Base-by-base conservation (phyloP, 441 rosid species). In the Populus tomentosa region DNA sequence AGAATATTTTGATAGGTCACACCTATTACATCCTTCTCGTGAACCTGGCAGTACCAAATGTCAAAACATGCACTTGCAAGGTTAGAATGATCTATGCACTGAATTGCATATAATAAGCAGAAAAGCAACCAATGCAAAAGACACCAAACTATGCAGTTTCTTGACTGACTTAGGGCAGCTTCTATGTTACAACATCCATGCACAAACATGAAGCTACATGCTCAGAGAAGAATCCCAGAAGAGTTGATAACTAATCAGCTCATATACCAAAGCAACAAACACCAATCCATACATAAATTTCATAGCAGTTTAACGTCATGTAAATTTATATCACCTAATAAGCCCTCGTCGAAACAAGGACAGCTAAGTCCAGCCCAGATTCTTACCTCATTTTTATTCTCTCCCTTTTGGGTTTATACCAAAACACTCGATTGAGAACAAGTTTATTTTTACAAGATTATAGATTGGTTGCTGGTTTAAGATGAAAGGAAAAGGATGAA, bases 1-100 rank as follows among this genome's bases (percentile, higher is more conserved):
- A 92, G 80, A 21, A 94, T 92, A 78, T 94, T 94, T 84, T 93
- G 98, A 81, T 87, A 98, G 61, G 97, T 84, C 7, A 88, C 86
- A 11, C 98, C 97, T 3, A 89, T 91, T 67, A 87, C 98, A 81
- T 93, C 93, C 85, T 94, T 89, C 70, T 96, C 98, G 75, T 96
- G 99, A 53, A 92, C 98, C 98, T 96, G 89, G 61, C 83, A 50
- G 10, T 35, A 20, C 28, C n/a, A 26, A 24, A 11, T 6, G 21
- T 26, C 38, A 61, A 62, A 80, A 56, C 38, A 53, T 53, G 53
- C 7, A 21, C 18, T 21, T n/a, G 35, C 10, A 23, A 14, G 50
- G 24, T 10, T 18, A 32, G 38, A 21, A 14, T 56, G n/a, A 40
- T 33, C 61, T 0, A 42, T 13, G 62, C 18, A 53, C 7, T 6